Percentiles rank a stretch among this genome's conserved stretches.
phyloP scores from a whole-genome alignment of 1,139 yeast genomes.

The Yueomyces sp. region DNA sequence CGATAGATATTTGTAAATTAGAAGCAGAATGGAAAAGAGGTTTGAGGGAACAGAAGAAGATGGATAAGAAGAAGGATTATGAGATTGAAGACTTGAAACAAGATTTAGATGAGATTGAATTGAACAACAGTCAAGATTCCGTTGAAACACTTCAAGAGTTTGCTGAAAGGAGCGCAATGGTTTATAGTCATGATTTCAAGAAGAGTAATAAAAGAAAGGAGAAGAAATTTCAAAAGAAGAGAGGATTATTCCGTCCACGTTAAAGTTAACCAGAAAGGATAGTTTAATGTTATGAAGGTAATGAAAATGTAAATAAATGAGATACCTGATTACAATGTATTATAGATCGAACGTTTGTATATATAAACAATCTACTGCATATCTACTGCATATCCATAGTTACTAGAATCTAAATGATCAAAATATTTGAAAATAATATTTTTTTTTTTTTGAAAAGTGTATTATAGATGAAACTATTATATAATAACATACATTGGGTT shows the following conservation, averaged over 20 bases:
- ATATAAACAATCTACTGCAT: too few relatives aligned
- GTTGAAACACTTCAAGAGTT: neutral
- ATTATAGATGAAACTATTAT: neutral
- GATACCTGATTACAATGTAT: neutral
- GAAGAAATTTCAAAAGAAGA: conserved; percentile 4
- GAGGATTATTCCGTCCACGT: neutral
- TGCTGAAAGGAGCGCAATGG: conserved; percentile 7
- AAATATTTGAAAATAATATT: too few relatives aligned
- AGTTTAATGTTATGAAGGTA: too few relatives aligned
- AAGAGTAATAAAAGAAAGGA: conserved; percentile 5
- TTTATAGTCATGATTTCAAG: conserved; percentile 9
- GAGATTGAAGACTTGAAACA: neutral
- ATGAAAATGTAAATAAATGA: neutral
- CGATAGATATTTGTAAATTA: conserved; percentile 18
- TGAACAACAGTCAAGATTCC: neutral
- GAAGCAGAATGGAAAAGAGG: conserved; percentile 21
- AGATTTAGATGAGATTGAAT: neutral
- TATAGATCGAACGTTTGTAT: conserved; percentile 1
- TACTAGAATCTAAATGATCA: too few relatives aligned
- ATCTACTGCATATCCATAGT: too few relatives aligned
- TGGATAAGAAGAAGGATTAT: conserved; percentile 9
- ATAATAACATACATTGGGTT: neutral
- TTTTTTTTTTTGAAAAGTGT: neutral
- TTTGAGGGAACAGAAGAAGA: conserved; percentile 14
- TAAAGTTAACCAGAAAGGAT: neutral